Evolutionary conservation across 768 basidiomycete genomes (phyloP), one percentile per base, ranked within the genome.

Genomic region (Phylloporus scabripes): DNA sequence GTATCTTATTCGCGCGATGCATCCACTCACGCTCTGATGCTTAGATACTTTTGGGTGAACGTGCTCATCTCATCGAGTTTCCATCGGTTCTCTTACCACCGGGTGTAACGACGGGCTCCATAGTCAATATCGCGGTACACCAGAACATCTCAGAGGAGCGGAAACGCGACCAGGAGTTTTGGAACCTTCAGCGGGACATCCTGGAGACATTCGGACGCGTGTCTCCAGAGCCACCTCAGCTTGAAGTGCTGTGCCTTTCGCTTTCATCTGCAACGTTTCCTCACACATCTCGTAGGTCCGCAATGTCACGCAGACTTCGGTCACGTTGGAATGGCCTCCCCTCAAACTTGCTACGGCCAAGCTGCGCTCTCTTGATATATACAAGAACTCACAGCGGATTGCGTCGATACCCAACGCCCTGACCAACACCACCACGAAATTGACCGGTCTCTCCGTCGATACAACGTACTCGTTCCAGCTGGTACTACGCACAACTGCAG

Each of bases 41-140:
- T 37, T 18, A 92, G 92, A 94, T 96, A 56, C 78, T 95, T 1
- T 78, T 97, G 12, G 93, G 95, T 14, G 92, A 91, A 66, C 81
- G 92, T 37, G 94, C 94, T 15, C 95, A 98, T 62, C 77, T 98
- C 31, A 95, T 99, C 59, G 95, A 99, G 69, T 99, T 98, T 67
- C 96, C 96, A 1, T 98, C 96, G 0, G 77, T 99, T 33, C 79
- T 98, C 1, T 74, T 98, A 7, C 96, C 96, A 1, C 89, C 93
- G 0, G 94, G 94, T 12, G 85, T 92, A 1, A 83, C 87, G 8
- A 82, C 94, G 0, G 96, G 96, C 5, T 96, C 92, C 17, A 97
- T 99, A 57, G 91, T 99, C 58, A 96, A 92, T 65, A 98, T 98
- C 67, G 83, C 93, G 2, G 94, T 98, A 12, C 81, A 90, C 61